These are phyloP conservation scores for Colletotrichum sojae DNA, from an alignment of 2,329 filamentous ascomycete genomes.

Conservation along the genomic window DNA sequence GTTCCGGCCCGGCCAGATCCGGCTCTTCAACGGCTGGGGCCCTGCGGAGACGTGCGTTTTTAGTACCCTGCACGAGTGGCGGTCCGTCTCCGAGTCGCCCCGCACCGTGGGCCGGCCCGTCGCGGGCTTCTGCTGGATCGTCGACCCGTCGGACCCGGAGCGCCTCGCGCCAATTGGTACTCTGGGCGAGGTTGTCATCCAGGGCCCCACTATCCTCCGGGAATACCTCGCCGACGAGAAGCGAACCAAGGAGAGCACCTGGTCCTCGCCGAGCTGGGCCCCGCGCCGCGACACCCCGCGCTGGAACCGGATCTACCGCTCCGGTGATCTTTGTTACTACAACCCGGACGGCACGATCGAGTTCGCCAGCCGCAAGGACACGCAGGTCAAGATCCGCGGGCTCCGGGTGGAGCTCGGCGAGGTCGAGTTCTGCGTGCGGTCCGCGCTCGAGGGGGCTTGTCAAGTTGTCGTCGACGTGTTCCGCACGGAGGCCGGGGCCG, in stretches of 20 bases:
- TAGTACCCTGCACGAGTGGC: not conserved
- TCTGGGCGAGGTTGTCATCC: conserved; percentile 22
- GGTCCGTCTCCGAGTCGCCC: not conserved
- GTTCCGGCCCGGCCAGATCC: conserved; percentile 32
- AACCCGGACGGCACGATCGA: conserved; percentile 16
- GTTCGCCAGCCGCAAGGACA: conserved; percentile 38
- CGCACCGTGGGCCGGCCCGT: conserved; percentile 16
- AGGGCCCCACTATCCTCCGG: conserved; percentile 2
- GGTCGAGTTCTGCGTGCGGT: conserved; percentile 15
- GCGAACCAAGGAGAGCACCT: not conserved
- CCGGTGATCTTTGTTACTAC: conserved; percentile 20
- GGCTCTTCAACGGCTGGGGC: conserved; percentile 45
- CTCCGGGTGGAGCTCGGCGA: conserved; percentile 19
- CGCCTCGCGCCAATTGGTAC: not conserved
- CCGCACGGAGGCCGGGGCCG: conserved; percentile 4
- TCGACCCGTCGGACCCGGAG: conserved; percentile 41
- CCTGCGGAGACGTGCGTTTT: conserved; percentile 44
- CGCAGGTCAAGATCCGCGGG: conserved; percentile 40
- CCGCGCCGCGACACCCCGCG: not conserved
- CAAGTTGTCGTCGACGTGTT: conserved; percentile 6
- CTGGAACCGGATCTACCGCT: conserved; percentile 23
- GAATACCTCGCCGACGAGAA: conserved; percentile 7
- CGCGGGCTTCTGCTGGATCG: conserved; percentile 41
- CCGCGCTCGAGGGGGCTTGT: not conserved
- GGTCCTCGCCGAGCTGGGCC: not conserved